Base-by-base conservation (phyloP, 2,329 filamentous ascomycete genomes). In the Stemphylium vesicarium region DNA sequence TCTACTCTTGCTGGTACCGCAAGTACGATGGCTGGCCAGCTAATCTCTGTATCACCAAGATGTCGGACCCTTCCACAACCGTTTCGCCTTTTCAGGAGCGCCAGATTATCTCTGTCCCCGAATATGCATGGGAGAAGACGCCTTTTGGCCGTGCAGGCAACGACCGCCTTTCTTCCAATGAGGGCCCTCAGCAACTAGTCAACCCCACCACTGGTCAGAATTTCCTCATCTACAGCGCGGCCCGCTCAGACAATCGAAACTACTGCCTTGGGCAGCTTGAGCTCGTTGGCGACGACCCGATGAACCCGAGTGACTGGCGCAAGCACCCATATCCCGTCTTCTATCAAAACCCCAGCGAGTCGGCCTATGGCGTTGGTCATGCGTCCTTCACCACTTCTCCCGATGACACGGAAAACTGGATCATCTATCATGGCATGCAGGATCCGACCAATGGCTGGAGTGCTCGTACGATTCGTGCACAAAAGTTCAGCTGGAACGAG, bases 371-470 rank as follows among this genome's bases (percentile, higher is more conserved):
- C 1, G 80, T 82, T 4, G 81, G 81, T 0, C 81, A 82, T 59
- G 81, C 80, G 15, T 81, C 79, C 57, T 83, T 82, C 55, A 78
- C 76, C 5, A 81, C 76, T 50, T 79, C 77, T 51, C 79, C 79
- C 0, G 80, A 82, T 62, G 78, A 76, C 0, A 75, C 43, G 1
- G 78, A 83, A 65, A 71, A 80, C 50, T 83, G 79, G 79, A 79
- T 83, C 44, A 77, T 82, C n/a, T 83, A 83, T 64, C 81, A 82
- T 64, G 81, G 80, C 9, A 82, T 82, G 79, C 56, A 65, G 31
- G 75, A 82, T 61, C 78, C 79, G n/a, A 72, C 71, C 22, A 77
- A 75, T 42, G 78, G 80, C 0, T 82, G 79, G 80, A 63, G 60
- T 24, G 80, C 78, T 18, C 72, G 80, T 44, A 80, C 77, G n/a